Evolutionary conservation across 177 flowering plant genomes (phyloP).

Genomic region (Tripterygium wilfordii): DNA sequence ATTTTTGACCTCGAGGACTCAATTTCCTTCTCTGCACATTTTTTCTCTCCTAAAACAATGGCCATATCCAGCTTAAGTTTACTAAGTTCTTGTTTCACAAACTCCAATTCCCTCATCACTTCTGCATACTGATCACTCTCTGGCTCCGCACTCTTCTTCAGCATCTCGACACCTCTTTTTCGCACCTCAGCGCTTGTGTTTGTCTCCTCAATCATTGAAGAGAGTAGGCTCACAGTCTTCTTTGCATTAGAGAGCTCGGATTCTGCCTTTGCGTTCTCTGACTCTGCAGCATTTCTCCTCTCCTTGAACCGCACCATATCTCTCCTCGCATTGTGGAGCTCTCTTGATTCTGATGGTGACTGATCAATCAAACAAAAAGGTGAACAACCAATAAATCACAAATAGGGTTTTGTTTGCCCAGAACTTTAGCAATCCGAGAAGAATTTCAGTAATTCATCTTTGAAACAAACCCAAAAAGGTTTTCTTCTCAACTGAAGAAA

Average conservation of each 20-base stretch:
- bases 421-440: no score
- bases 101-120: conserved; percentile 56
- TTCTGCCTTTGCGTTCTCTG: conserved; percentile 43
- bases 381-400: no score
- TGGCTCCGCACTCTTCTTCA: no score
- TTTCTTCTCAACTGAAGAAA: no score
- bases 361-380: conserved; percentile 18
- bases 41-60: conserved; percentile 42
- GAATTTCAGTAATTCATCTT: no score
- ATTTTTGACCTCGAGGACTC: conserved; percentile 28
- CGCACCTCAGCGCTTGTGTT: conserved; percentile 29
- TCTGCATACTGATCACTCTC: conserved; percentile 29
- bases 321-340: conserved; percentile 49
- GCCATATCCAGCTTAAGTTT: conserved; percentile 71
- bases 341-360: conserved; percentile 40
- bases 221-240: conserved; percentile 43
- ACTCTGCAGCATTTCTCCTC: conserved; percentile 40
- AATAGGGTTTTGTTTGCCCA: no score
- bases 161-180: conserved; percentile 19
- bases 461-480: no score
- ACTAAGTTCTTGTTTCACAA: conserved; percentile 55
- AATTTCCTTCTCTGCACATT: conserved; percentile 40
- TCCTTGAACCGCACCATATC: conserved; percentile 31
- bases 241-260: conserved; percentile 44
- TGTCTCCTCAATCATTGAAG: conserved; percentile 40